Base-by-base conservation (phyloP, 139 green algal genomes). In the Coelastrella sp. region DNA sequence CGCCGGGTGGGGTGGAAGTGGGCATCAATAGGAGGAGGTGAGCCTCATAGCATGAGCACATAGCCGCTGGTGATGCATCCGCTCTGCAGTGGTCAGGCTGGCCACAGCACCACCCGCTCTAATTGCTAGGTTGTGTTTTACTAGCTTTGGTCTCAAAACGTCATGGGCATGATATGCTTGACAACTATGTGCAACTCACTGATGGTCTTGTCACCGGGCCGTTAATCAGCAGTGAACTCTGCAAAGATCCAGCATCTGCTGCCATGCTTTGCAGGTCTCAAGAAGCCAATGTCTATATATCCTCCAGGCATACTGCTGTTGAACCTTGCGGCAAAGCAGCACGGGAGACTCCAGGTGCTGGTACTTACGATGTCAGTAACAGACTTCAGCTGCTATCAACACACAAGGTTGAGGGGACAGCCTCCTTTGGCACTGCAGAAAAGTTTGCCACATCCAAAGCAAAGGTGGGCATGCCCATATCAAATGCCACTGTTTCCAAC, bases 381-480 rank as follows among this genome's bases (percentile, higher is more conserved):
- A 86, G 74, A 35, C 81, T 86, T 11, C 59, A 86, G 59, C 81
- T 86, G 59, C 59, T 86, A n/a, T 86, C 81, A 11, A 86, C 81
- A 25, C 81, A 86, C 59, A 74, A 22, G n/a, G 57, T 20, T 70
- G 81, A 58, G 8, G 81, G 81, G 22, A 86, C 58, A 11, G 59
- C 81, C n/a, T 11, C 58, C 11, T 86, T 86, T 59, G 81, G 81
- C 10, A 49, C n/a, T 27, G 74, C 10, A 58, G 15, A 80, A 20
- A 80, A 11, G 5, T 14, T 17, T 4, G 63, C 12, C 12, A 17
- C 12, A 4, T 72, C 15, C 63, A 72, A 72, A 72, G 63, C 70
- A 78, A 78, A 78, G 15, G 70, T 25, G 11, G 63, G 14, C 63
- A 20, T 12, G 63, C 63, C 11, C 12, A 20, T 3, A 70, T 70